A percentile compares a stretch with the other conserved stretches of the same genome.
phyloP scores from a whole-genome alignment of 169 alveolate genomes.

The Miamiensis avidus region DNA sequence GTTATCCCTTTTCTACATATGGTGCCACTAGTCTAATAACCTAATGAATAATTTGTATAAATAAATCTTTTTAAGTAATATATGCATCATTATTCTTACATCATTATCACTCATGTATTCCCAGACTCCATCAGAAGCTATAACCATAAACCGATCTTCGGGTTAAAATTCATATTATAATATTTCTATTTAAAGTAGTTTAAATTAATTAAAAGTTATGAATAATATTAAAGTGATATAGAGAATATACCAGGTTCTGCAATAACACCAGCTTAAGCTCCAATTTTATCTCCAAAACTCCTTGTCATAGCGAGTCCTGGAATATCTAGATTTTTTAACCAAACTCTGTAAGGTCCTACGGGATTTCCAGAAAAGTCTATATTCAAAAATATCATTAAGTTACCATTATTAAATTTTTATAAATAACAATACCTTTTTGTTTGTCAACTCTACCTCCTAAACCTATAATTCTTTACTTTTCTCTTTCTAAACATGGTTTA shows the following conservation, averaged over 20 bases:
- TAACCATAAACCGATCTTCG: slow-evolving; percentile 61
- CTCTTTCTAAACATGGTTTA: slow-evolving; percentile 44
- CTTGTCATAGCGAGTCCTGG: slow-evolving; percentile 77
- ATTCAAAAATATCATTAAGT: too few species aligned
- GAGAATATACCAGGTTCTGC: slow-evolving; percentile 53
- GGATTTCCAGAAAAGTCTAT: slow-evolving; percentile 45
- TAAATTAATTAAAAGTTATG: too few species aligned
- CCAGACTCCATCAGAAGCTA: slow-evolving; percentile 83
- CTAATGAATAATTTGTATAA: too few species aligned
- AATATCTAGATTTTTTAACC: slow-evolving; percentile 54
- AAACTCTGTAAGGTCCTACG: slow-evolving; percentile 65
- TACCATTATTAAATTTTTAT: too few species aligned
- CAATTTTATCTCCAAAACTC: slow-evolving; percentile 65
- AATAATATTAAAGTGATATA: not conserved
- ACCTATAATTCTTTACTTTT: slow-evolving; percentile 30
- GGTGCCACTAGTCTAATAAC: slow-evolving; percentile 56
- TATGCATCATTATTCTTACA: too few species aligned
- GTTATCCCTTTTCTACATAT: slow-evolving; percentile 52
- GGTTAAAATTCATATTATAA: slow-evolving; percentile 43
- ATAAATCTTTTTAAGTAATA: too few species aligned
- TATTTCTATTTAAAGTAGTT: too few species aligned
- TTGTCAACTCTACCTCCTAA: slow-evolving; percentile 45
- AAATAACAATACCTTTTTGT: slow-evolving; percentile 21
- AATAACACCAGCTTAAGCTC: slow-evolving; percentile 57
- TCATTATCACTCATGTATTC: slow-evolving; percentile 72